phyloP scores from a whole-genome alignment of 2,329 filamentous ascomycete species.

The Scytalidium sp. region DNA sequence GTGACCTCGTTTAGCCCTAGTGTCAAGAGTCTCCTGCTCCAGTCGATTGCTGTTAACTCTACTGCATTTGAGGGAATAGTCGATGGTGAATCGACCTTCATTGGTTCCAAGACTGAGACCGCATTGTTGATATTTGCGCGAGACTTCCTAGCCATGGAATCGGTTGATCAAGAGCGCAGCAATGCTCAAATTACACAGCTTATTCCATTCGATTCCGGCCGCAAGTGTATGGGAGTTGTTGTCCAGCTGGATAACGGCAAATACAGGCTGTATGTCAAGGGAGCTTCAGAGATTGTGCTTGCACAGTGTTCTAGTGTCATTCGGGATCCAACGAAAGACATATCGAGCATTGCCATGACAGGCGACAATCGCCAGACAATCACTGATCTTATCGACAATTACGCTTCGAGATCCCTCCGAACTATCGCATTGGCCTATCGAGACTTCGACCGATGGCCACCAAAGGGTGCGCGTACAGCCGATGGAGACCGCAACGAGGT shows the following conservation, averaged over 20 bases:
- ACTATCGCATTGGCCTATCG: conserved; percentile 73
- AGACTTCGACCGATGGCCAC: conserved; percentile 70
- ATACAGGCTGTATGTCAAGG: conserved; percentile 48
- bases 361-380: conserved; percentile 53
- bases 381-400: conserved; percentile 54
- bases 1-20: conserved; percentile 19
- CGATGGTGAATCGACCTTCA: conserved; percentile 56
- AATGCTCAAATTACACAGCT: conserved; percentile 58
- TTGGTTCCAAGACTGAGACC: conserved; percentile 77
- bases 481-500: conserved; percentile 61
- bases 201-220: conserved; percentile 34
- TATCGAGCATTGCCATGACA: conserved; percentile 49
- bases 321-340: conserved; percentile 54
- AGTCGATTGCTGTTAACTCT: conserved; percentile 67
- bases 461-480: conserved; percentile 46
- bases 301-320: conserved; percentile 47
- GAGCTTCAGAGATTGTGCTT: conserved; percentile 50
- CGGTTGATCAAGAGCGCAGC: conserved; percentile 57
- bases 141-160: conserved; percentile 62
- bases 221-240: conserved; percentile 69
- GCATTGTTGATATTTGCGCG: conserved; percentile 69
- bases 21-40: conserved; percentile 44
- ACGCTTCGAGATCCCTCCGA: conserved; percentile 65
- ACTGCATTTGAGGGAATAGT: conserved; percentile 67
- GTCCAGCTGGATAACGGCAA: conserved; percentile 44